Base-by-base conservation (phyloP, 257 asterid genomes). In the Mentha longifolia region DNA sequence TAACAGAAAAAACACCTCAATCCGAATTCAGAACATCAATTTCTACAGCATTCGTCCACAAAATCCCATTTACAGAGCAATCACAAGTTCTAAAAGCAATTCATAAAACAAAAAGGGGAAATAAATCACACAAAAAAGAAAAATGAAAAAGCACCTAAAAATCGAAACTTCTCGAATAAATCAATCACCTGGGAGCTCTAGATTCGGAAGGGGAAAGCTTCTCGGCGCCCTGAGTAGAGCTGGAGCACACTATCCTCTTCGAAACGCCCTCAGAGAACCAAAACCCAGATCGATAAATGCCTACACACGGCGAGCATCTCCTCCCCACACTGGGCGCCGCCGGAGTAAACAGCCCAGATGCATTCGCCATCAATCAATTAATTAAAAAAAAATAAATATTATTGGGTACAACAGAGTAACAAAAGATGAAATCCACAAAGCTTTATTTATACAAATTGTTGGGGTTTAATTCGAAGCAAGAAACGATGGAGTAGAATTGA, bases 141-240 rank as follows among this genome's bases (percentile, higher is more conserved):
- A 62, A 31, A 67, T 5, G 33, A 70, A 62, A 58, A 65, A 68
- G 75, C 46, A 75, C 39, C 14, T 49, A 68, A 70, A 33, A 33
- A 61, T 60, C 28, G 9, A 4, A 30, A 74, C 50, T 61, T 39
- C 8, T 37, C 22, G 57, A 74, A 45, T 30, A 68, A 64, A 59
- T 59, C 13, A 42, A 43, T 64, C 69, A 92, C 98, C 95, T 87
- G 74, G 89, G 81, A 22, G 68, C 85, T 82, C 81, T 80, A 66
- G 87, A 78, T 78, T 81, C 84, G 63, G 91, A 81, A 45, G 86
- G 75, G 70, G 91, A 83, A 72, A 83, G 82, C 81, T 78, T 87
- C 73, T 88, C 87, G 7, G 87, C 93, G 22, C 92, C 91, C 68
- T 88, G 87, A 74, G 79, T 67, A 42, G 88, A 61, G 87, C 85